Percentiles rank a stretch among this genome's conserved stretches.
Conservation (phyloP, 78 protist genomes). For the Dictyostelium capitatum region DNA sequence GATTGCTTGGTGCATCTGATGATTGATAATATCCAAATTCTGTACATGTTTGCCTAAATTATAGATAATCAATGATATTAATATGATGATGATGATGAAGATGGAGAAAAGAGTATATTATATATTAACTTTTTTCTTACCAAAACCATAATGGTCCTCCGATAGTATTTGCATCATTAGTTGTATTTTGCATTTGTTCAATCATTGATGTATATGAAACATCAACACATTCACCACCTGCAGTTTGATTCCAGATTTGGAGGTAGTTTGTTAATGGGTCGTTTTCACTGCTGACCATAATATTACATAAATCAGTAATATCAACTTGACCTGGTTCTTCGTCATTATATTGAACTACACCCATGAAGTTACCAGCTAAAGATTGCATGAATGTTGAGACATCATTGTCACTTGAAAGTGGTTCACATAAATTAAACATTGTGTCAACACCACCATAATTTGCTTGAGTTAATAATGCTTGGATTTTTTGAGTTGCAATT, state of each 20-base stretch:
- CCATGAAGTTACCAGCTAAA: slow-evolving; percentile 69
- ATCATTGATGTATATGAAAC: slow-evolving; percentile 42
- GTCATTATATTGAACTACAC: slow-evolving; percentile 74
- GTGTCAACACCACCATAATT: slow-evolving; percentile 56
- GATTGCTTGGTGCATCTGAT: slow-evolving; percentile 34
- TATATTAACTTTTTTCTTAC: background rate
- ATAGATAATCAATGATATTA: background rate
- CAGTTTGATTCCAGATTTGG: slow-evolving; percentile 37
- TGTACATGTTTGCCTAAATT: background rate
- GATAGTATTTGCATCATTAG: slow-evolving; percentile 37
- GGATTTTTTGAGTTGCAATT: slow-evolving; percentile 63
- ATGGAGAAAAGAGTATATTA: background rate
- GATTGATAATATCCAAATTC: slow-evolving; percentile 89
- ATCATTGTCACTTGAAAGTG: slow-evolving; percentile 38
- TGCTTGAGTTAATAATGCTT: background rate
- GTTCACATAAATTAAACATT: slow-evolving; percentile 43
- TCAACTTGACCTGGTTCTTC: slow-evolving; percentile 34
- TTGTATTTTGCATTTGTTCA: background rate
- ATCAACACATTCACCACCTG: slow-evolving; percentile 37
- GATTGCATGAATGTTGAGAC: slow-evolving; percentile 74
- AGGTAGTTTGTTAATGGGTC: slow-evolving; percentile 73
- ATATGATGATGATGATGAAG: too few species aligned
- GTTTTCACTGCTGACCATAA: background rate
- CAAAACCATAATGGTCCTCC: slow-evolving; percentile 80
- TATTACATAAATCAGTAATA: slow-evolving; percentile 16